Evolutionary conservation across 2,329 filamentous ascomycete species (phyloP).

Genomic region (Alternaria angustiovoidea): DNA sequence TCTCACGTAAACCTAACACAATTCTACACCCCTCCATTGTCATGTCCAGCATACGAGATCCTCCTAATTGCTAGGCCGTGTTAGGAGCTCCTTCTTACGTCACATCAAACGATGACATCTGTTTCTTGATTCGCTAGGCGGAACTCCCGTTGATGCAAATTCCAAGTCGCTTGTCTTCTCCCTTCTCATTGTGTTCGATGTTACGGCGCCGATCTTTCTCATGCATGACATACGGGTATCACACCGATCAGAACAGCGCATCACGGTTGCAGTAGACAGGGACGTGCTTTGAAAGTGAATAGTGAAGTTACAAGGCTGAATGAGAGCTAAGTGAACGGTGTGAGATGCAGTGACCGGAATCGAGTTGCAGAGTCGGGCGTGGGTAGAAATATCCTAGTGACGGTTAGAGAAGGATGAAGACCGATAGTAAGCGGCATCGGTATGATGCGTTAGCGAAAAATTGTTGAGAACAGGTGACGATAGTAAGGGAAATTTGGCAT

Average conservation of each 20-base stretch:
- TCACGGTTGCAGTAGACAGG: neutral
- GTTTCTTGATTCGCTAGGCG: neutral
- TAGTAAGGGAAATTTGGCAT: too few relatives aligned
- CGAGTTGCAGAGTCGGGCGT: neutral
- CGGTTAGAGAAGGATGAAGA: neutral
- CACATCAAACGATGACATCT: neutral
- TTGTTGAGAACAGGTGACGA: neutral
- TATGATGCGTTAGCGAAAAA: neutral
- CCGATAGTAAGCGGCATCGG: slow-evolving; percentile 10
- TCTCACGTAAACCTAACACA: neutral
- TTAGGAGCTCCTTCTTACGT: neutral
- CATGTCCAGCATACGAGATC: neutral
- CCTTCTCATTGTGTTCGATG: neutral
- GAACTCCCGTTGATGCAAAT: neutral
- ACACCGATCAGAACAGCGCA: neutral
- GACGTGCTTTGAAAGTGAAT: neutral
- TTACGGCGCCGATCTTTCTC: neutral
- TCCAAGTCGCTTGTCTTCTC: neutral
- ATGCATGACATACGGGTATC: slow-evolving; percentile 2
- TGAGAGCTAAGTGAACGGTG: slow-evolving; percentile 2
- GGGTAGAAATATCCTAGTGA: neutral
- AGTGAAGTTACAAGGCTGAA: neutral
- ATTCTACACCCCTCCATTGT: neutral
- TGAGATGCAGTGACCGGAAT: neutral
- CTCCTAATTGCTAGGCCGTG: neutral